phyloP scores from a whole-genome alignment of 495 filamentous ascomycete genomes.

The Hypomontagnella monticulosa region DNA sequence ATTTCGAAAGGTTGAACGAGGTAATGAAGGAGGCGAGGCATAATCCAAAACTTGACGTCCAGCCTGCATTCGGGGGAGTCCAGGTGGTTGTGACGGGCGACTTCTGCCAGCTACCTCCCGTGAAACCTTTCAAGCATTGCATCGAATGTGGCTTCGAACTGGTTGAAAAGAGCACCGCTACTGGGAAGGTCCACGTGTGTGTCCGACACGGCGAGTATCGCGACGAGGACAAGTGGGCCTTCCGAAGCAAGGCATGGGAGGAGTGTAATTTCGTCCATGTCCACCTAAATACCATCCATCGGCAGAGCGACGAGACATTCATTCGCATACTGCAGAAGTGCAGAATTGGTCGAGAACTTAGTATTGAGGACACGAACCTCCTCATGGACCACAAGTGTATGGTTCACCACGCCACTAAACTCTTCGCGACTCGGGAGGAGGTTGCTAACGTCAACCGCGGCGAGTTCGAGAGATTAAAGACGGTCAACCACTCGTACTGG shows the following conservation, averaged over 20 bases:
- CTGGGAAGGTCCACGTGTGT: conserved; percentile 72
- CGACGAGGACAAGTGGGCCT: conserved; percentile 53
- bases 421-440: conserved; percentile 56
- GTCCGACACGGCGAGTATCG: conserved; percentile 42
- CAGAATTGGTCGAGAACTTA: conserved; percentile 54
- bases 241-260: conserved; percentile 51
- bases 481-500: conserved; percentile 64
- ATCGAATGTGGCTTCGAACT: conserved; percentile 78
- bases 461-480: conserved; percentile 52
- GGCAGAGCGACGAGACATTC: conserved; percentile 61
- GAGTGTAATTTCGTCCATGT: conserved; percentile 50
- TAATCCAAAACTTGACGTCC: conserved; percentile 59
- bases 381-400: conserved; percentile 58
- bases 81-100: conserved; percentile 95
- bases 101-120: conserved; percentile 94
- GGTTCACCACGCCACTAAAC: conserved; percentile 54
- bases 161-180: conserved; percentile 73
- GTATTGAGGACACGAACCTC: conserved; percentile 49
- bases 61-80: conserved; percentile 86
- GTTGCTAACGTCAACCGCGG: conserved; percentile 53
- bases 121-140: conserved; percentile 83
- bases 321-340: conserved; percentile 62
- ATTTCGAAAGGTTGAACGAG: conserved; percentile 63
- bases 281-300: conserved; percentile 60
- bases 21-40: conserved; percentile 56